A percentile compares a stretch with the other conserved stretches of the same genome.
These are phyloP conservation scores for Fusarium piperis DNA, from an alignment of 2,329 filamentous ascomycete genomes.

Conservation along the genomic window DNA sequence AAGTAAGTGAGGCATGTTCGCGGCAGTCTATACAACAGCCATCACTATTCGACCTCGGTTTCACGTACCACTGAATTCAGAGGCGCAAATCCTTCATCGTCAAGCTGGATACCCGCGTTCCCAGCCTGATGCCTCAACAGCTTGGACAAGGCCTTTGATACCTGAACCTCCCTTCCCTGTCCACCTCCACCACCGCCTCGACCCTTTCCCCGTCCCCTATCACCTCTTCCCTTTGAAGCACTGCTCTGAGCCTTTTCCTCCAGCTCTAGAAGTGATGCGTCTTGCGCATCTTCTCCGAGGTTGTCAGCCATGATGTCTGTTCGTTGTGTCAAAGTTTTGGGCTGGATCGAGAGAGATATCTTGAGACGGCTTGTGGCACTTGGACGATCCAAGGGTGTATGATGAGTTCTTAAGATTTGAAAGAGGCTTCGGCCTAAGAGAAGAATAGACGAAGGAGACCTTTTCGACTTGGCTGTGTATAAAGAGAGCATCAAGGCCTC, in stretches of 20 bases:
- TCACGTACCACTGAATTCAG: constrained; percentile 67
- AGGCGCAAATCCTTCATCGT: constrained; percentile 67
- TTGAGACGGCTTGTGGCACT: neutral
- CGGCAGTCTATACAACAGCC: neutral
- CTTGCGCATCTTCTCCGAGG: neutral
- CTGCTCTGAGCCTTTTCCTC: constrained; percentile 41
- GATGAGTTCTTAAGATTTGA: neutral
- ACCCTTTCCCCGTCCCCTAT: constrained; percentile 38
- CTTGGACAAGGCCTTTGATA: constrained; percentile 64
- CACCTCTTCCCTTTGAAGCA: constrained; percentile 28
- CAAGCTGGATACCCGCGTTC: constrained; percentile 65
- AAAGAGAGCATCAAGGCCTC: constrained; percentile 6
- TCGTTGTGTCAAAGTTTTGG: neutral
- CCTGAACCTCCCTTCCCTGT: constrained; percentile 55
- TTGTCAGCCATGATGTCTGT: constrained; percentile 32
- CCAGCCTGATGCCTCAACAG: constrained; percentile 66
- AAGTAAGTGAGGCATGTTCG: neutral
- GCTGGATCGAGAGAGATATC: neutral
- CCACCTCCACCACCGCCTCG: constrained; percentile 45
- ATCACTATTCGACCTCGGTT: neutral
- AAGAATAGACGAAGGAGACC: neutral
- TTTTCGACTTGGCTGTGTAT: neutral
- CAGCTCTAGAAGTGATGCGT: constrained; percentile 26
- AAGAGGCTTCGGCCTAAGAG: neutral
- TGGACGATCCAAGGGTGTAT: neutral